Base-by-base conservation (phyloP, 805 yeast species). In the Yarrowia porcina region DNA sequence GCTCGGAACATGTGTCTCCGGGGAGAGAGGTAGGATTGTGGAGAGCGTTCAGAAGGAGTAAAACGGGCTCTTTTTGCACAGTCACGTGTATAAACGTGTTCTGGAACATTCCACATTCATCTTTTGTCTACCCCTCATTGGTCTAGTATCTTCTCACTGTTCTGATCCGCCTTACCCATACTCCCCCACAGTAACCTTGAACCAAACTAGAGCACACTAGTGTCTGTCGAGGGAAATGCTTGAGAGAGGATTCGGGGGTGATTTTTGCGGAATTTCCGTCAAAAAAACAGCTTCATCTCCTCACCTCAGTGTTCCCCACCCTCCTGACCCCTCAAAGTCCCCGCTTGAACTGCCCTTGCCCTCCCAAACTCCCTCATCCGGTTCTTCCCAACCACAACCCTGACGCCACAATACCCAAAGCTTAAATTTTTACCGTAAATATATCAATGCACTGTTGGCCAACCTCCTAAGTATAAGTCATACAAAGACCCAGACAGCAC, bases 401-500 rank as follows among this genome's bases (percentile, higher is more conserved):
- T 49, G 56, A 49, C 56, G 56, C 56, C 56, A 49, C 56, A 30
- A 45, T 45, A 12, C 11, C n/a, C 25, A 18, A 28, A 49, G 28
- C 23, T 33, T 49, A 49, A 47, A 47, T 47, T 32, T 33, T 49
- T 23, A 41, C 27, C 9, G 18, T 18, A 32, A 21, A 21, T 49
- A 49, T 49, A 49, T 49, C 30, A 49, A 49, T 49, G 56, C 56
- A 49, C 39, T 5, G 39, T 32, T 32, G 28, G 18, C 56, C 56
- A 49, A 45, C 56, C 56, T 49, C 56, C 56, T 49, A 49, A 49
- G 56, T n/a, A 21, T 21, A 32, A 32, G 28, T 21, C 39, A 32
- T 18, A 49, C 28, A 30, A 30, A 47, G 18, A 47, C 28, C n/a
- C n/a, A n/a, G n/a, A n/a, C n/a, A n/a, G n/a, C n/a, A n/a, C 27